These are phyloP conservation scores for Capsicum rhomboideum DNA, from an alignment of 257 asterid species.

Conservation along the genomic window DNA sequence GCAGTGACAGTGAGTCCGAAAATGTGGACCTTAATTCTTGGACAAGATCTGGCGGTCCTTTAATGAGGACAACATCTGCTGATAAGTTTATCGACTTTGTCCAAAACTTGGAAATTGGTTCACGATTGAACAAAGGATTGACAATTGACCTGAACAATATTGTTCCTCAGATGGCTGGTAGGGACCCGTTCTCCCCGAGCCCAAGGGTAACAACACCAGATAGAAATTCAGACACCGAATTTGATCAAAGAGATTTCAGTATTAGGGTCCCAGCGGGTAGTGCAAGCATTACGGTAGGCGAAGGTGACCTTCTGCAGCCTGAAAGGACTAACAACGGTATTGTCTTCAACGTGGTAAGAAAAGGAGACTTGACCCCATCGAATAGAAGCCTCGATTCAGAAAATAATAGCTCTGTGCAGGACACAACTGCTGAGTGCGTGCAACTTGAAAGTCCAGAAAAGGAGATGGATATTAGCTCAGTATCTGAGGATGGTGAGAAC, in stretches of 20 bases:
- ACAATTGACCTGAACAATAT: constrained; percentile 11
- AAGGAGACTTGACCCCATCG: constrained; percentile 51
- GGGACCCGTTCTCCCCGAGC: constrained; percentile 22
- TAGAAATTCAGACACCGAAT: constrained; percentile 31
- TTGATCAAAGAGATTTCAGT: constrained; percentile 28
- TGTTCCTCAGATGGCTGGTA: constrained; percentile 1
- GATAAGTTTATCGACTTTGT: constrained; percentile 58
- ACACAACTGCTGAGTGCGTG: constrained; percentile 45
- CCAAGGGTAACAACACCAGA: constrained; percentile 34
- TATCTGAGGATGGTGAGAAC: constrained; percentile 37
- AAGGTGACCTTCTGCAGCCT: constrained; percentile 67
- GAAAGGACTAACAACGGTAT: constrained; percentile 55
- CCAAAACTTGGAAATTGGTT: constrained; percentile 41
- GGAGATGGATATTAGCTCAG: constrained; percentile 50
- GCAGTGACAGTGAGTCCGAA: constrained; percentile 70
- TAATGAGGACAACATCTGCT: constrained; percentile 78
- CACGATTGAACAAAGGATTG: constrained; percentile 15
- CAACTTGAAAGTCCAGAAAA: constrained; percentile 49
- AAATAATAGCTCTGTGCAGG: constrained; percentile 21
- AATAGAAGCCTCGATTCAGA: constrained; percentile 41
- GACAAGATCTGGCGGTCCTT: constrained; percentile 79
- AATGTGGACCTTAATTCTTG: constrained; percentile 45
- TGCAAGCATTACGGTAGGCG: constrained; percentile 52
- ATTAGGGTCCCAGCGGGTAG: constrained; percentile 7
- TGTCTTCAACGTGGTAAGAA: constrained; percentile 62